Conservation (phyloP, 1,139 yeast species). For the Pichia sp. region DNA sequence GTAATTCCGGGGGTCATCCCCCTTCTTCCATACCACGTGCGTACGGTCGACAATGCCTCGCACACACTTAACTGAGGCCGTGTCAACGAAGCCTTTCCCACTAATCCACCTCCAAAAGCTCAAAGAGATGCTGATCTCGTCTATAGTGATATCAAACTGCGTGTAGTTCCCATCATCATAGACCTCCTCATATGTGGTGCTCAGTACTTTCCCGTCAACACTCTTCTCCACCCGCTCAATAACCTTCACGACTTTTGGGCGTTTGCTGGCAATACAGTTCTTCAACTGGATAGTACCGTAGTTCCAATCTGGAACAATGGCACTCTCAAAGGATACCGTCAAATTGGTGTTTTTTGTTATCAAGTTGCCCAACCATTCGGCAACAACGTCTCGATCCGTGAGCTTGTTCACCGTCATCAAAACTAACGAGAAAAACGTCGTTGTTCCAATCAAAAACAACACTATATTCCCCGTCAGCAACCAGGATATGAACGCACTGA, state of each 20-base stretch:
- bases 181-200: constrained; percentile 13
- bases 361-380: constrained; percentile 73
- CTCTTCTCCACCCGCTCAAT: constrained; percentile 52
- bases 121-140: constrained; percentile 74
- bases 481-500: constrained; percentile 89
- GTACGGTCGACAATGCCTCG: constrained; percentile 91
- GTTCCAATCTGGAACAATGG: constrained; percentile 93
- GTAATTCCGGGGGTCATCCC: constrained; percentile 79
- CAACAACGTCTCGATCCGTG: constrained; percentile 85
- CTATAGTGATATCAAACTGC: constrained; percentile 87
- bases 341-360: constrained; percentile 83
- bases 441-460: constrained; percentile 77
- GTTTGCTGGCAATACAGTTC: constrained; percentile 79
- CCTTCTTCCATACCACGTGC: constrained; percentile 76
- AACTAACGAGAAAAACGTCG: constrained; percentile 78
- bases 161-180: constrained; percentile 92
- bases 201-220: constrained; percentile 17
- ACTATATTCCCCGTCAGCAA: constrained; percentile 79
- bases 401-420: constrained; percentile 81
- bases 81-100: constrained; percentile 83
- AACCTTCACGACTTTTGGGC: constrained; percentile 58
- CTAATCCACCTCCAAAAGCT: constrained; percentile 84
- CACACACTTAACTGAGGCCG: constrained; percentile 76
- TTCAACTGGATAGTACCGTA: constrained; percentile 81
- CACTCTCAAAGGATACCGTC: constrained; percentile 85